Conservation (phyloP, 2,329 filamentous ascomycete species). For the Penicillium crustosum region DNA sequence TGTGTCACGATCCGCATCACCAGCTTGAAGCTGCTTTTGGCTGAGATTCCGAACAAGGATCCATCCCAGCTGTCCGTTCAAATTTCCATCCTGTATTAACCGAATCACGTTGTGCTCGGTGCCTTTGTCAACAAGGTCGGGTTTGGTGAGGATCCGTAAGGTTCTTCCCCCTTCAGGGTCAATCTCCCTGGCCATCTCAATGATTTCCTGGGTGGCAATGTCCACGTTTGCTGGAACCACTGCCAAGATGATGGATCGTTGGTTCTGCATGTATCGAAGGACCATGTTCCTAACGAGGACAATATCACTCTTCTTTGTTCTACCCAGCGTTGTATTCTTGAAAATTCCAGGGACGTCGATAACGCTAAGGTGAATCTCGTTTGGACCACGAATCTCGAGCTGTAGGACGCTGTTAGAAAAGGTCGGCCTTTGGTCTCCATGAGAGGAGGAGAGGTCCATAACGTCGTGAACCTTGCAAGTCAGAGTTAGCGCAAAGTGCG, state of each 20-base stretch:
- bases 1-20: conserved; percentile 23
- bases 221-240: conserved; percentile 49
- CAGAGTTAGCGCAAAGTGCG: background rate
- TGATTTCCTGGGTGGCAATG: conserved; percentile 48
- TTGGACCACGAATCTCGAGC: conserved; percentile 46
- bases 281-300: conserved; percentile 43
- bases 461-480: conserved; percentile 20
- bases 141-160: conserved; percentile 57
- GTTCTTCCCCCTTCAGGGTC: conserved; percentile 44
- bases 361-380: conserved; percentile 43
- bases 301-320: conserved; percentile 41
- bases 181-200: conserved; percentile 40
- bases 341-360: conserved; percentile 52
- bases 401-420: conserved; percentile 47
- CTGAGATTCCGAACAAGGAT: conserved; percentile 35
- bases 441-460: conserved; percentile 26
- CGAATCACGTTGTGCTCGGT: conserved; percentile 31
- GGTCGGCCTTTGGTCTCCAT: conserved; percentile 22
- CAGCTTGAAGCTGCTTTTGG: conserved; percentile 27
- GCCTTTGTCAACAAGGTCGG: conserved; percentile 52
- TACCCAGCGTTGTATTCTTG: conserved; percentile 34
- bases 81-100: conserved; percentile 26
- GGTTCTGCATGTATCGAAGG: conserved; percentile 40
- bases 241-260: conserved; percentile 44
- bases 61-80: conserved; percentile 29